Conservation (phyloP, 371 early-diverging fungal species). For the Mucor circinelloides region DNA sequence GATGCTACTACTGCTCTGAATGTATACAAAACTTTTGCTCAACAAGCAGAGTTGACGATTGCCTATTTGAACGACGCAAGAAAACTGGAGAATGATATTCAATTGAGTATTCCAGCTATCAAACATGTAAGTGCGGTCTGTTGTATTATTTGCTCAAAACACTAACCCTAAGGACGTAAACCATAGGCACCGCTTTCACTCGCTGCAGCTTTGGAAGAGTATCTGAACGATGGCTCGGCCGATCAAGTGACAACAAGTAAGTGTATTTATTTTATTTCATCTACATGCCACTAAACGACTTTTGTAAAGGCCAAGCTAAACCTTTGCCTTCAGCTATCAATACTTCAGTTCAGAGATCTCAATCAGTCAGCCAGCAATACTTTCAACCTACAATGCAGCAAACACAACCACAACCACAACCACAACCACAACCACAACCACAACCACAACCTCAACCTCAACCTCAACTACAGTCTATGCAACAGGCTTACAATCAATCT, state of each 20-base stretch:
- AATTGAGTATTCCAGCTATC: conserved; percentile 79
- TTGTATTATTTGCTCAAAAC: not conserved
- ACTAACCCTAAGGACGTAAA: not conserved
- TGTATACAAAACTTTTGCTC: conserved; percentile 87
- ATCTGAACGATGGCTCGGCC: conserved; percentile 59
- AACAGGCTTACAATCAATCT: not conserved
- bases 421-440: too few species aligned
- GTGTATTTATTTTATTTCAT: too few species aligned
- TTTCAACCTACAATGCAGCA: not conserved
- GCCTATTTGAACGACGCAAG: conserved; percentile 82
- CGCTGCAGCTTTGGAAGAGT: conserved; percentile 83
- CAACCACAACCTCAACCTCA: too few species aligned
- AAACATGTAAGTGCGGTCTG: conserved; percentile 66
- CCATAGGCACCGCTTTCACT: conserved; percentile 82
- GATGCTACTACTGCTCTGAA: conserved; percentile 77
- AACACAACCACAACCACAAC: too few species aligned
- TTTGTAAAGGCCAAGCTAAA: not conserved
- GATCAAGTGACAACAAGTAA: not conserved
- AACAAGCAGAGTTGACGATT: conserved; percentile 76
- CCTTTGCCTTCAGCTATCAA: not conserved
- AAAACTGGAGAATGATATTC: conserved; percentile 67
- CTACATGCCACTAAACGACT: too few species aligned
- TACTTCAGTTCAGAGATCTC: not conserved
- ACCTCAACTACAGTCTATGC: too few species aligned
- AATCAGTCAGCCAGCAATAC: not conserved